These are phyloP conservation scores for Myxozyma kluyveri DNA, from an alignment of 805 yeast species.

Conservation along the genomic window DNA sequence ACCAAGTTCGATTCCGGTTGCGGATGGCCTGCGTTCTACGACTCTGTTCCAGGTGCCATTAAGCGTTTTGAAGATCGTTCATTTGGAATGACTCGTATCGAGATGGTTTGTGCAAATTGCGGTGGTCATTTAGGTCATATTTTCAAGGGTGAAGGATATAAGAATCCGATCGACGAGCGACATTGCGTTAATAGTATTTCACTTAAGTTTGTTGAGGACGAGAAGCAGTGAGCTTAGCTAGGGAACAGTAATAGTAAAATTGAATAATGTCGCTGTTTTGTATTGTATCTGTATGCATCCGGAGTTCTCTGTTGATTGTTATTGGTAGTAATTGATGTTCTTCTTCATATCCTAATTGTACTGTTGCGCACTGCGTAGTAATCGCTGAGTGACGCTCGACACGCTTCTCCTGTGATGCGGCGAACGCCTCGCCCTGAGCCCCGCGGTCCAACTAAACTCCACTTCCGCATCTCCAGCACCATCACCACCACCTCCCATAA, in stretches of 20 bases:
- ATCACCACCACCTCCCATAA: no score
- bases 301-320: background rate
- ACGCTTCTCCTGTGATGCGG: no score
- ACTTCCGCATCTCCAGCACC: no score
- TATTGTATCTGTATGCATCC: no score
- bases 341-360: background rate
- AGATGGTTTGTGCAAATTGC: conserved; percentile 83
- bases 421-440: no score
- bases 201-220: conserved; percentile 53
- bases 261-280: no score
- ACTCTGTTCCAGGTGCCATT: conserved; percentile 80
- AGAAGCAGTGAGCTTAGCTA: background rate
- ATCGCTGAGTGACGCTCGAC: no score
- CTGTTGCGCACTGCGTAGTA: no score
- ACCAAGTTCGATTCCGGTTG: conserved; percentile 89
- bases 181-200: conserved; percentile 92
- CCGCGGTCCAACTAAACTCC: no score
- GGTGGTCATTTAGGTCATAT: conserved; percentile 97
- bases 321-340: background rate
- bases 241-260: no score
- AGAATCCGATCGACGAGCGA: conserved; percentile 83
- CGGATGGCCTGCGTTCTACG: conserved; percentile 98
- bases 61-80: conserved; percentile 57
- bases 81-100: conserved; percentile 79
- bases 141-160: conserved; percentile 83